A percentile compares a stretch with the other conserved stretches of the same genome.
These are phyloP conservation scores for Phytopythium helicoides DNA, from an alignment of 352 stramenopile genomes.

Conservation along the genomic window DNA sequence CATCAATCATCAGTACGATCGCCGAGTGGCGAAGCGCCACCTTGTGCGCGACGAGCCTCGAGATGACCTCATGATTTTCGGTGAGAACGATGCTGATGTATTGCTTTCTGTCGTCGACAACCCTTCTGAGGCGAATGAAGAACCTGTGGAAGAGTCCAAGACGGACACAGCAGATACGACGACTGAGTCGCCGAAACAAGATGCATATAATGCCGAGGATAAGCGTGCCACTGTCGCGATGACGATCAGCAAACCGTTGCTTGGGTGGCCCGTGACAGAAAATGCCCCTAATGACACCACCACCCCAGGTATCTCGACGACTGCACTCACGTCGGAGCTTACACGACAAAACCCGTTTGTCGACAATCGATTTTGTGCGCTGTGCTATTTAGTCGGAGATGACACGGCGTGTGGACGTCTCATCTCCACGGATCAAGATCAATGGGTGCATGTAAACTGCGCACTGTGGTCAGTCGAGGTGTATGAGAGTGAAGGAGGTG, in stretches of 20 bases:
- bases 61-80: slow-evolving; percentile 26
- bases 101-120: neutral
- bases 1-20: slow-evolving; percentile 79
- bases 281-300: neutral
- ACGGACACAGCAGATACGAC: neutral
- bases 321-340: neutral
- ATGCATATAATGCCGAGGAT: neutral
- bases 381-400: slow-evolving; percentile 86
- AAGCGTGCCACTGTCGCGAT: slow-evolving; percentile 16
- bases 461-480: slow-evolving; percentile 93
- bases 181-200: neutral
- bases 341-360: slow-evolving; percentile 14
- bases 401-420: slow-evolving; percentile 68
- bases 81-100: slow-evolving; percentile 5
- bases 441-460: slow-evolving; percentile 93
- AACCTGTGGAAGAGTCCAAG: neutral
- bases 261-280: slow-evolving; percentile 30
- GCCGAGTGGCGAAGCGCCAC: slow-evolving; percentile 56
- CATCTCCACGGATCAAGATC: slow-evolving; percentile 75
- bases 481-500: slow-evolving; percentile 71
- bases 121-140: no score
- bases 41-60: slow-evolving; percentile 31
- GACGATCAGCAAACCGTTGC: slow-evolving; percentile 39
- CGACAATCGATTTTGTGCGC: slow-evolving; percentile 70
- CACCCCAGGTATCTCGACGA: no score